Base-by-base conservation (phyloP, 345 rosid species). In the Carallia pectinifolia region DNA sequence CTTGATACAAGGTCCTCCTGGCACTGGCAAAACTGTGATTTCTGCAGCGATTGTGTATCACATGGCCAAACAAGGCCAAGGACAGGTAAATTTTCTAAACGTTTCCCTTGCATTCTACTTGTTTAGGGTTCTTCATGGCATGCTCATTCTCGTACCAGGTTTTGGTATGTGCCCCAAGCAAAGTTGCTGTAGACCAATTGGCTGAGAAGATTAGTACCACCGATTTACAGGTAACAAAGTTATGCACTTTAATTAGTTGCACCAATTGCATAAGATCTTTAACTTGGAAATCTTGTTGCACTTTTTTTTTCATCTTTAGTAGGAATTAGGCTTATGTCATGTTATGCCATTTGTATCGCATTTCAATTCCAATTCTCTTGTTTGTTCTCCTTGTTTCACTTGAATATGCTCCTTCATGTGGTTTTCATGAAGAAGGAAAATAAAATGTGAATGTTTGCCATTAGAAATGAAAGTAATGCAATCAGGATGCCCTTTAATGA, bases 181-280 rank as follows among this genome's bases (percentile, higher is more conserved):
- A 96, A 70, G 99, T 96, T 69, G 99, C 98, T 74, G 99, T 96
- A 3, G 99, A 96, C 81, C 99, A 96, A 78, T 83, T 96, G 67
- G 99, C 99, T 73, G 99, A 92, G 83, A 96, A 96, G 84, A 96
- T 96, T 65, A 96, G 99, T 89, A 91, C 99, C 50, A 96, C 98
- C 67, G 97, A 97, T 29, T 82, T 92, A 71, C 92, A 96, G 98
- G 99, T 92, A 74, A 80, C 39, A 68, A n/a, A 2, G 23, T 62
- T 30, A 33, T 34, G 44, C 37, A 30, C 47, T 13, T 18, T 56
- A 47, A 73, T 12, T 15, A 55, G 59, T 55, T 23, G 59, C 31
- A 55, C 13, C 59, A 4, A 23, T 12, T 19, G 23, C 8, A 23
- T 19, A 55, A n/a, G 23, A 23, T 23, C 12, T 12, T 55, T 5